These are phyloP conservation scores for Xanthoceras sorbifolium DNA, from an alignment of 345 rosid species.

Conservation along the genomic window DNA sequence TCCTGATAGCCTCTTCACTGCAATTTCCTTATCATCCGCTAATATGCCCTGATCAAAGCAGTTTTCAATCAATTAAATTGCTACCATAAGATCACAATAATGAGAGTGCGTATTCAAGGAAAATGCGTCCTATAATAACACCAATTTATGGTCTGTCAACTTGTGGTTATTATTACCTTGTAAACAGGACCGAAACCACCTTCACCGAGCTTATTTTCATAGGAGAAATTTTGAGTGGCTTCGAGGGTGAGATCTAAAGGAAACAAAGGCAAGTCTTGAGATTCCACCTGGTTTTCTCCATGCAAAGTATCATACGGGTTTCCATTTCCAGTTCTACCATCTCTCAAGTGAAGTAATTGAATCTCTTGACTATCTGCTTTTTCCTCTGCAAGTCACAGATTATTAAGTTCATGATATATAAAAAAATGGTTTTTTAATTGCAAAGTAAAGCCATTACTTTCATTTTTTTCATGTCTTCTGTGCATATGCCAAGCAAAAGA, in stretches of 20 bases:
- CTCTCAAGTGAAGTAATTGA: constrained; percentile 21
- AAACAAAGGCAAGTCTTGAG: constrained; percentile 23
- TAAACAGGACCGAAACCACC: constrained; percentile 48
- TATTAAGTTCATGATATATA: too few species aligned
- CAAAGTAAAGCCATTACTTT: neutral
- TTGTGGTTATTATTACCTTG: too few species aligned
- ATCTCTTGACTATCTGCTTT: constrained; percentile 19
- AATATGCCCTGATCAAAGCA: neutral
- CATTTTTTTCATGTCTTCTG: constrained; percentile 14
- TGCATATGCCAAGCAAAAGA: neutral
- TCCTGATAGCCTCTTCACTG: constrained; percentile 3
- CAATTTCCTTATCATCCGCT: neutral
- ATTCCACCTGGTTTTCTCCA: constrained; percentile 9
- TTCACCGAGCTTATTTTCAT: constrained; percentile 41
- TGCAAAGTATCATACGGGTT: neutral
- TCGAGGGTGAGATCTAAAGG: constrained; percentile 12
- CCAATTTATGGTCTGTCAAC: too few species aligned
- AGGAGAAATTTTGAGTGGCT: constrained; percentile 30
- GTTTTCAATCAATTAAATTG: neutral
- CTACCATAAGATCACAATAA: neutral
- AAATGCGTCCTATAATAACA: too few species aligned
- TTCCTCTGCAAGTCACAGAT: constrained; percentile 1
- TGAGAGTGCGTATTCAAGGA: neutral
- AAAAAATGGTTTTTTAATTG: neutral
- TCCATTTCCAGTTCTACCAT: neutral